Evolutionary conservation across 2,329 filamentous ascomycete species (phyloP).

Genomic region (Colletotrichum incanum): DNA sequence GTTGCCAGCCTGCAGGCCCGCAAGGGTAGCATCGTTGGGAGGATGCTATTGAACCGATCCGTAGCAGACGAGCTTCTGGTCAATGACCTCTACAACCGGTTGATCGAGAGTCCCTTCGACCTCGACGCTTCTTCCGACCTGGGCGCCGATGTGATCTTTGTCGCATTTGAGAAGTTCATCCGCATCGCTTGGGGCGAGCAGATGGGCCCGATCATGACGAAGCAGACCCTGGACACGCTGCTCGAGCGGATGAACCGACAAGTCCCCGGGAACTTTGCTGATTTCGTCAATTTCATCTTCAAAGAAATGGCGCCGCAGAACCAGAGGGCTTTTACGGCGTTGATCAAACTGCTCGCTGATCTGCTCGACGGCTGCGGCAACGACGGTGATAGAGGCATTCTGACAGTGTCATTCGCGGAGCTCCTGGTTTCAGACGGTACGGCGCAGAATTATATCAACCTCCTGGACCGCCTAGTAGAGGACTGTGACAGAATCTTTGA

Average conservation of each 20-base stretch:
- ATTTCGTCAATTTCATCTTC: conserved; percentile 77
- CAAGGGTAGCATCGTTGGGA: conserved; percentile 89
- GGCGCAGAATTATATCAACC: conserved; percentile 87
- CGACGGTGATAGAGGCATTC: conserved; percentile 88
- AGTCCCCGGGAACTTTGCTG: conserved; percentile 81
- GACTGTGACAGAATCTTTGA: conserved; percentile 93
- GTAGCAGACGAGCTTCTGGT: conserved; percentile 84
- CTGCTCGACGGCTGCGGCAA: conserved; percentile 91
- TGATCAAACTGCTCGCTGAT: conserved; percentile 89
- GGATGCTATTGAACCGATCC: conserved; percentile 78
- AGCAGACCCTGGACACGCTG: conserved; percentile 79
- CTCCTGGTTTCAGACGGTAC: conserved; percentile 84
- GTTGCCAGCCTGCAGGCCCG: conserved; percentile 86
- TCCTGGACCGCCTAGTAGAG: conserved; percentile 90
- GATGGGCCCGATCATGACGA: conserved; percentile 87
- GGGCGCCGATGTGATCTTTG: conserved; percentile 87
- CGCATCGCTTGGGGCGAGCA: conserved; percentile 89
- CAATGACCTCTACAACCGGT: conserved; percentile 90
- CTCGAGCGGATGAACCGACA: conserved; percentile 77
- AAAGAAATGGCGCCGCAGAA: conserved; percentile 79
- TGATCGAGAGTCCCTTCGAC: conserved; percentile 87
- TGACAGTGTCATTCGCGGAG: conserved; percentile 92
- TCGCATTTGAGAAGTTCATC: conserved; percentile 94
- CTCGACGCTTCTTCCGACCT: conserved; percentile 83
- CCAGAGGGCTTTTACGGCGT: conserved; percentile 82